Evolutionary conservation across 148 eudicot genomes (phyloP).

Genomic region (Agrostemma githago): DNA sequence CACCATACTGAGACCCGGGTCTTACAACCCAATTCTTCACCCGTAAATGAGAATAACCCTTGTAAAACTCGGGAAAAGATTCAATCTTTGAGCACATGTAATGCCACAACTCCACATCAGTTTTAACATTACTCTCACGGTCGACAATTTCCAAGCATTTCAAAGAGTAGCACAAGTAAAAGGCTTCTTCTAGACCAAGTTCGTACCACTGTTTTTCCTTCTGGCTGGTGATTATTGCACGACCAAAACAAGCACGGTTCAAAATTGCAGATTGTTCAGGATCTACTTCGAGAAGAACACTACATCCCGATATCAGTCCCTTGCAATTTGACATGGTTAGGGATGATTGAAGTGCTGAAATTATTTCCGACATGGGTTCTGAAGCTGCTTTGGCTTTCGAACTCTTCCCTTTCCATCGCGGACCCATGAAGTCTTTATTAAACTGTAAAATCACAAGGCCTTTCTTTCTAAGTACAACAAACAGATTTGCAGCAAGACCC

Average conservation of each 20-base stretch:
- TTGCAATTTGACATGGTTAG: constrained; percentile 36
- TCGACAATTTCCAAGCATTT: constrained; percentile 54
- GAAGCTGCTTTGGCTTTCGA: constrained; percentile 43
- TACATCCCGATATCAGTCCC: constrained; percentile 49
- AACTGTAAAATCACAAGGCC: constrained; percentile 2
- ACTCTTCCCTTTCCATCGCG: constrained; percentile 59
- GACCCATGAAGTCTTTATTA: constrained; percentile 27
- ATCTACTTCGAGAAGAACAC: constrained; percentile 44
- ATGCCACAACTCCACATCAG: constrained; percentile 47
- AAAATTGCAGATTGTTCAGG: constrained; percentile 51
- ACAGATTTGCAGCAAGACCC: neutral
- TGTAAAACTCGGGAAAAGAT: constrained; percentile 40
- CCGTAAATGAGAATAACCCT: constrained; percentile 64
- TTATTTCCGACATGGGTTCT: constrained; percentile 52
- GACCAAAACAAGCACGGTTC: constrained; percentile 70
- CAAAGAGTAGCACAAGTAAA: constrained; percentile 43
- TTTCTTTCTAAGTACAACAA: neutral
- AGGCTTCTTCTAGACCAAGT: constrained; percentile 61
- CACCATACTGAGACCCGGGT: constrained; percentile 76
- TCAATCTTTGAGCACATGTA: constrained; percentile 45
- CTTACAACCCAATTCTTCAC: constrained; percentile 77
- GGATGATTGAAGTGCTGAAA: constrained; percentile 49
- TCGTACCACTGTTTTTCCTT: constrained; percentile 67
- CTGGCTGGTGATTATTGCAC: constrained; percentile 40
- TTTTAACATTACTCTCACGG: constrained; percentile 28